Evolutionary conservation across 371 early-diverging fungal species (phyloP).

Genomic region (Paraphysoderma sedebokerense): DNA sequence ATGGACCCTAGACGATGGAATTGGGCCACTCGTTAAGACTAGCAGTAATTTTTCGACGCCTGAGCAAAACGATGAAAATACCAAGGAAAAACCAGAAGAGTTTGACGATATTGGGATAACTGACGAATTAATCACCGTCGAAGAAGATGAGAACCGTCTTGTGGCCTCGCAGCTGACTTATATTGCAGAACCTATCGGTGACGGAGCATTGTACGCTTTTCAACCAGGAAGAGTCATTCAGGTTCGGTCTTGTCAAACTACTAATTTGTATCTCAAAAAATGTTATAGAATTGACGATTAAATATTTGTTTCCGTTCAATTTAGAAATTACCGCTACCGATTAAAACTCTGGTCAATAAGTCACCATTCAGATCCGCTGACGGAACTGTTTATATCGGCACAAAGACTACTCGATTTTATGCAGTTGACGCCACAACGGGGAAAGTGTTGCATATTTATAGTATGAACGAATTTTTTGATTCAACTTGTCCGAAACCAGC

Average conservation of each 20-base stretch:
- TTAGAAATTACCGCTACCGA: conserved; percentile 49
- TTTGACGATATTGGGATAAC: too few species aligned
- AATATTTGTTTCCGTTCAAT: not conserved
- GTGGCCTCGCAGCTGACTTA: conserved; percentile 20
- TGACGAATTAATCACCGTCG: conserved; percentile 1
- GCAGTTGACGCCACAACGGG: conserved; percentile 56
- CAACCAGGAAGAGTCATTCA: conserved; percentile 31
- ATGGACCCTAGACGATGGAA: conserved; percentile 25
- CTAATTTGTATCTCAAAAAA: too few species aligned
- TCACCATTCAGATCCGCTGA: conserved; percentile 38
- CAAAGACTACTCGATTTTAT: conserved; percentile 40
- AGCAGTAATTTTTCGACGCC: conserved; percentile 4
- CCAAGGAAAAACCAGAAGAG: not conserved
- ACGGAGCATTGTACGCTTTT: conserved; percentile 51
- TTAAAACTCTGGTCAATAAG: conserved; percentile 41
- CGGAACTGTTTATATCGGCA: conserved; percentile 43
- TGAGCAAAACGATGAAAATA: not conserved
- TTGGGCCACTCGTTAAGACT: conserved; percentile 17
- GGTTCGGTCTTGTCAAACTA: conserved; percentile 12
- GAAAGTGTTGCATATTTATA: conserved; percentile 26
- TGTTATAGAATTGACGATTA: not conserved
- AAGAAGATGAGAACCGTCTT: not conserved
- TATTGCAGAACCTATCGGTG: conserved; percentile 60
- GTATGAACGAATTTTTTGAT: conserved; percentile 8
- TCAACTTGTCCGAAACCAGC: conserved; percentile 9